Conservation (phyloP, 2,329 filamentous ascomycete genomes). For the Botryotinia convoluta region DNA sequence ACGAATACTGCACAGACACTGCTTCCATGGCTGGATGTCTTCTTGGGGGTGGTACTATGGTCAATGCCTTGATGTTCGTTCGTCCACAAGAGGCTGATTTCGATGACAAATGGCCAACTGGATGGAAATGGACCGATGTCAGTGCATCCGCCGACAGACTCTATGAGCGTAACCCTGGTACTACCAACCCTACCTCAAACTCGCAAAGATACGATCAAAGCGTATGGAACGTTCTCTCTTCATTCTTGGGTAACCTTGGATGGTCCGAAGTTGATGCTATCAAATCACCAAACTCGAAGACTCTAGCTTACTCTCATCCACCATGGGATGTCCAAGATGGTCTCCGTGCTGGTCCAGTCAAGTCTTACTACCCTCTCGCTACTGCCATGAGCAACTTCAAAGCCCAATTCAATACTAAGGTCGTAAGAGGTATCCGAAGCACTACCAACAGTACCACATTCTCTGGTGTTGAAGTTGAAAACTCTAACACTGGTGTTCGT, state of each 20-base stretch:
- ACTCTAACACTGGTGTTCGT: conserved; percentile 34
- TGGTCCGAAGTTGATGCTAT: conserved; percentile 47
- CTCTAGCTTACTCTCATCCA: conserved; percentile 59
- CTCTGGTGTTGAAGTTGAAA: conserved; percentile 58
- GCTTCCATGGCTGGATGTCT: conserved; percentile 70
- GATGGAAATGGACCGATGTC: conserved; percentile 67
- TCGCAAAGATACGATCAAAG: conserved; percentile 62
- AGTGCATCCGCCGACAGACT: conserved; percentile 55
- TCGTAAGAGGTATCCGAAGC: conserved; percentile 59
- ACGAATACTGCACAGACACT: conserved; percentile 41
- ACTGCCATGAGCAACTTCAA: conserved; percentile 60
- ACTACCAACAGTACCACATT: conserved; percentile 50
- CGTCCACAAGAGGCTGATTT: conserved; percentile 63
- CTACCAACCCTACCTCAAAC: conserved; percentile 61
- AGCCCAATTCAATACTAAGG: conserved; percentile 61
- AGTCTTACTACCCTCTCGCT: conserved; percentile 65
- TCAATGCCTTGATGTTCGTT: conserved; percentile 68
- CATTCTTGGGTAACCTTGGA: conserved; percentile 47
- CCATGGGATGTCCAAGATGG: conserved; percentile 64
- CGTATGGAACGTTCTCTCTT: conserved; percentile 60
- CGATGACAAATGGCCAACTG: conserved; percentile 63
- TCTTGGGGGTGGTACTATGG: conserved; percentile 52
- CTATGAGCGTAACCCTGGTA: conserved; percentile 68
- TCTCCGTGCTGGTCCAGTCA: conserved; percentile 65
- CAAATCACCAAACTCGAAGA: conserved; percentile 58